A percentile compares a stretch with the other conserved stretches of the same genome.
Evolutionary conservation across 441 rosid genomes (phyloP).

Genomic region (Breynia disticha): DNA sequence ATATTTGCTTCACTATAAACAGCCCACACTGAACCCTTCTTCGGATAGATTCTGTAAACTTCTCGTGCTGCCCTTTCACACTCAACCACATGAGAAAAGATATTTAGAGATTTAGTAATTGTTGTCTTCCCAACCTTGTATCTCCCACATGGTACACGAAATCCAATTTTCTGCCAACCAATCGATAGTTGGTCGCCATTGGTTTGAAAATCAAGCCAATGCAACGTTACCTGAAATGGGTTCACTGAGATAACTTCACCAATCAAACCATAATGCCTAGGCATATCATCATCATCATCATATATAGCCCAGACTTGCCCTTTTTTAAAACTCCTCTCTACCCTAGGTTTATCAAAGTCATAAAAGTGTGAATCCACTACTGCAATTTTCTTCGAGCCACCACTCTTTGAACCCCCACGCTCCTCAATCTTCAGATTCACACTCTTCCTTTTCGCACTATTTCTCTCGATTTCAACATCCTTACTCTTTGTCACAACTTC

Average conservation of each 20-base stretch:
- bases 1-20: constrained; percentile 33
- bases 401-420: constrained; percentile 14
- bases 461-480: constrained; percentile 16
- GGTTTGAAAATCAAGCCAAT: constrained; percentile 50
- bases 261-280: constrained; percentile 70
- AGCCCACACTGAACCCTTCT: constrained; percentile 86
- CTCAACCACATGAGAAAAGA: constrained; percentile 60
- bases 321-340: constrained; percentile 58
- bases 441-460: constrained; percentile 17
- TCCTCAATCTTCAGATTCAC: constrained; percentile 14
- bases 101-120: constrained; percentile 31
- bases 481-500: constrained; percentile 22
- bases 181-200: constrained; percentile 36
- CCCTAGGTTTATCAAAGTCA: constrained; percentile 56
- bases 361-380: constrained; percentile 45
- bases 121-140: constrained; percentile 43
- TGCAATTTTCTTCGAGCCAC: constrained; percentile 22
- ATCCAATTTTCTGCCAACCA: constrained; percentile 37
- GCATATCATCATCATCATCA: constrained; percentile 51
- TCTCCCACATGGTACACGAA: constrained; percentile 52
- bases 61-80: constrained; percentile 78
- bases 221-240: constrained; percentile 65
- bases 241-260: constrained; percentile 58
- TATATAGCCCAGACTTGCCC: constrained; percentile 87
- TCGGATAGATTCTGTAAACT: constrained; percentile 67